Base-by-base conservation (phyloP, 176 grass and related monocot species). In the Pontederia paniculata region DNA sequence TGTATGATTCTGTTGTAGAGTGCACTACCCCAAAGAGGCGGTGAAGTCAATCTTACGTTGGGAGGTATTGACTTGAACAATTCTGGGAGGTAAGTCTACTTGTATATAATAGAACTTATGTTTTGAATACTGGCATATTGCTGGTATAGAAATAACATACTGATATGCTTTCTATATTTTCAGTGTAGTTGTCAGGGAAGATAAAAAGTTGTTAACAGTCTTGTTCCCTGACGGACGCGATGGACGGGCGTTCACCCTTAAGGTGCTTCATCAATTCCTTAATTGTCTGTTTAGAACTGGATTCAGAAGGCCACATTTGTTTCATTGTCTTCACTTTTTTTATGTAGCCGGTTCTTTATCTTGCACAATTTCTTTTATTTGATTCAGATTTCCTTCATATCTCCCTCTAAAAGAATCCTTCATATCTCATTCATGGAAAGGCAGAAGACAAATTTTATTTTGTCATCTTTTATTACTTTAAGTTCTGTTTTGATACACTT, bases 111-210 rank as follows among this genome's bases (percentile, higher is more conserved):
- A 60, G 2, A 51, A 60, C 1, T 37, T 23, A 23, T 23, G 52
- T 21, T 13, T 48, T 18, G 19, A 20, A 50, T 57, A 13, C 23
- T 16, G 15, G 8, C 28, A 23, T 19, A 46, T 63, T 63, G 59
- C 23, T 18, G 13, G 17, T 17, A 19, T 63, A 17, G n/a, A 63
- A 42, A 9, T 44, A 16, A 63, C 16, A 63, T 63, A 47, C 1
- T 23, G 3, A 2, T 14, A 16, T 52, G 16, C 48, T 70, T 72
- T 42, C 14, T 52, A 68, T 23, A 50, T 69, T 74, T 59, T 50
- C 94, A 99, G 94, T 71, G 94, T 99, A 49, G 87, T 99, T 44
- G 83, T 99, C 70, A 93, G 94, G 77, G 87, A 99, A 82, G 94
- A 88, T 76, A 99, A 99, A 57, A 99, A 80, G 53, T 57, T 99